phyloP scores from a whole-genome alignment of 1,284 basidiomycete genomes.

The Bondarzewia mesenterica region DNA sequence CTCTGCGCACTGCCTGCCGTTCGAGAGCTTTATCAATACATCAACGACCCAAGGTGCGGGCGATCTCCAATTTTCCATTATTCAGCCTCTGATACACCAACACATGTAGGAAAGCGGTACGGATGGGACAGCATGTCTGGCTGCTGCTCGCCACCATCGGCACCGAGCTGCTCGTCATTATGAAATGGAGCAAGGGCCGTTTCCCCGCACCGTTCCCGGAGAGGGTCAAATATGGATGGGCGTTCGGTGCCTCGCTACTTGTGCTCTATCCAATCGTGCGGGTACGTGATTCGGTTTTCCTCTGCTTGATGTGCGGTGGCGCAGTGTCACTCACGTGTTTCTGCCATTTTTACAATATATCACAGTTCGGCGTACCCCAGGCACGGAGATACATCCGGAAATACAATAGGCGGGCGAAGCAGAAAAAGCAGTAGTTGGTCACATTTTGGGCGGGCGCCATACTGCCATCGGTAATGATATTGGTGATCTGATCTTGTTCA shows the following conservation, averaged over 20 bases:
- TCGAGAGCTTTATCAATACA: constrained; percentile 72
- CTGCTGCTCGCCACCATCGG: constrained; percentile 72
- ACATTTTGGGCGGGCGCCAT: neutral
- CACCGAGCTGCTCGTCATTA: constrained; percentile 68
- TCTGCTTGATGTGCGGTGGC: neutral
- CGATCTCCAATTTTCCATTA: constrained; percentile 7
- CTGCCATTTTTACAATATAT: constrained; percentile 5
- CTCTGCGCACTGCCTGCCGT: constrained; percentile 77
- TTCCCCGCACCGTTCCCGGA: constrained; percentile 58
- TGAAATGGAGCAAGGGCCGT: constrained; percentile 71
- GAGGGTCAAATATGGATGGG: constrained; percentile 59
- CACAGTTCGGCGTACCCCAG: constrained; percentile 29
- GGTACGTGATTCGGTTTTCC: constrained; percentile 29
- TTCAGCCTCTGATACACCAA: neutral
- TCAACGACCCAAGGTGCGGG: constrained; percentile 66
- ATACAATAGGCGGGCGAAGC: constrained; percentile 18
- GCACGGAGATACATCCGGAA: constrained; percentile 27
- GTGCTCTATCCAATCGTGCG: constrained; percentile 60
- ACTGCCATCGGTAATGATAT: neutral
- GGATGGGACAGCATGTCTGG: constrained; percentile 86
- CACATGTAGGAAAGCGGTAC: constrained; percentile 51
- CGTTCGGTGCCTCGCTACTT: constrained; percentile 43
- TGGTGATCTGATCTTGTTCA: neutral
- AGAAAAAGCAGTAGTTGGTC: constrained; percentile 16
- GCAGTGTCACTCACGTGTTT: constrained; percentile 8